These are phyloP conservation scores for Pyricularia sp. DNA, from an alignment of 2,329 filamentous ascomycete species.

Conservation along the genomic window DNA sequence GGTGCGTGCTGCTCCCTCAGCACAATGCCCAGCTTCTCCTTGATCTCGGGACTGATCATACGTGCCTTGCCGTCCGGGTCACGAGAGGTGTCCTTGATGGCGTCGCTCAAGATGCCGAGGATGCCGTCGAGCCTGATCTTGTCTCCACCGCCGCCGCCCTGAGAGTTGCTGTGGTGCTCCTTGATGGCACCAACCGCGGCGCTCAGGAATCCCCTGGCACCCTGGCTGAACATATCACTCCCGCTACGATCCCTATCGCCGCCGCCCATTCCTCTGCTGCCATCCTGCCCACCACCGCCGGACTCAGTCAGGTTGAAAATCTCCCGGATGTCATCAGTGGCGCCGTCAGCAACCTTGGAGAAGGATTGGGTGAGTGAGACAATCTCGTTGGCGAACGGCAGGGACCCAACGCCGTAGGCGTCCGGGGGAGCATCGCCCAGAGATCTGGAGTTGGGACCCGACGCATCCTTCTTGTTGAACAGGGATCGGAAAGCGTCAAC, in stretches of 20 bases:
- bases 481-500: conserved; percentile 33
- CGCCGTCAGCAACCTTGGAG: conserved; percentile 27
- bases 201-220: conserved; percentile 28
- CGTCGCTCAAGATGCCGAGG: conserved; percentile 30
- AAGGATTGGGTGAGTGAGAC: conserved; percentile 30
- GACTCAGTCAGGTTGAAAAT: conserved; percentile 34
- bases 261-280: conserved; percentile 19
- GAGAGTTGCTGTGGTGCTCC: conserved; percentile 17
- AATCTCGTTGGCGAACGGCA: conserved; percentile 37
- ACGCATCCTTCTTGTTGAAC: conserved; percentile 24
- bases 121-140: conserved; percentile 31
- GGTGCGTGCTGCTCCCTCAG: conserved; percentile 30
- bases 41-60: conserved; percentile 35
- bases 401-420: conserved; percentile 28
- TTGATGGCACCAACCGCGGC: conserved; percentile 30
- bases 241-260: conserved; percentile 6
- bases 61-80: conserved; percentile 37
- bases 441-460: conserved; percentile 5
- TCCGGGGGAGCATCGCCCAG: conserved; percentile 27
- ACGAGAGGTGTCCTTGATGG: conserved; percentile 32
- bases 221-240: conserved; percentile 15
- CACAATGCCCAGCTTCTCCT: conserved; percentile 29
- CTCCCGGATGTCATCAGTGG: conserved; percentile 30
- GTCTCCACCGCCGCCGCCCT: conserved; percentile 21
- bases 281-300: conserved; percentile 6